Evolutionary conservation across 2,329 filamentous ascomycete genomes (phyloP).

Genomic region (Scytalidium sp.): DNA sequence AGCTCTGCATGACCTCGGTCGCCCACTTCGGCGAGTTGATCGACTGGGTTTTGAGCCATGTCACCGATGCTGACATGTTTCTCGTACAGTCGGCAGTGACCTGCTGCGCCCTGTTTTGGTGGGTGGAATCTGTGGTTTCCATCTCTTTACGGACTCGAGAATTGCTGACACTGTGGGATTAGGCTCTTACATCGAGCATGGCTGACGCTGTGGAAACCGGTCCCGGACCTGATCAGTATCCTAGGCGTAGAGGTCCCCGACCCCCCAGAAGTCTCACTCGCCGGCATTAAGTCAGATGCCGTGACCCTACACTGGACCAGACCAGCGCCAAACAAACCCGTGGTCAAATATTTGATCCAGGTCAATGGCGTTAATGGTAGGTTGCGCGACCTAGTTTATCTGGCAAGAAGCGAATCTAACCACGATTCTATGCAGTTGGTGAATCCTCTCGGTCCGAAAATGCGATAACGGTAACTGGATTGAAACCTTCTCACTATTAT

Average conservation of each 20-base stretch:
- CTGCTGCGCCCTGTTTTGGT: slow-evolving; percentile 28
- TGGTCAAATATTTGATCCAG: slow-evolving; percentile 81
- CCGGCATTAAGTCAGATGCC: slow-evolving; percentile 82
- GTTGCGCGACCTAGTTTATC: slow-evolving; percentile 26
- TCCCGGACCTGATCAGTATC: slow-evolving; percentile 85
- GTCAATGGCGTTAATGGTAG: slow-evolving; percentile 89
- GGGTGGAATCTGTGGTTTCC: slow-evolving; percentile 3
- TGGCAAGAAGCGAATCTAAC: slow-evolving; percentile 11
- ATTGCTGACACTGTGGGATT: slow-evolving; percentile 14
- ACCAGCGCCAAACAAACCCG: slow-evolving; percentile 60
- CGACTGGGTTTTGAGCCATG: slow-evolving; percentile 30
- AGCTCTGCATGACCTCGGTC: slow-evolving; percentile 29
- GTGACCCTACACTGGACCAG: slow-evolving; percentile 90
- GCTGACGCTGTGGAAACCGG: slow-evolving; percentile 86
- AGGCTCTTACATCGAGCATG: slow-evolving; percentile 85
- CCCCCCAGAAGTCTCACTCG: slow-evolving; percentile 83
- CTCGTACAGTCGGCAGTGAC: slow-evolving; percentile 29
- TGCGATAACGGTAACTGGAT: slow-evolving; percentile 85
- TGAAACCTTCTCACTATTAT: slow-evolving; percentile 86
- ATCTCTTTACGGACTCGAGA: neutral
- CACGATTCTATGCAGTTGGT: slow-evolving; percentile 58
- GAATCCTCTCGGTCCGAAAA: slow-evolving; percentile 79
- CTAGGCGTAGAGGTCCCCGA: slow-evolving; percentile 93
- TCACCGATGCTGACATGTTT: slow-evolving; percentile 27
- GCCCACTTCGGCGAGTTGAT: slow-evolving; percentile 26